Evolutionary conservation across 805 yeast genomes (phyloP).

Genomic region (Dipodascus albidus): DNA sequence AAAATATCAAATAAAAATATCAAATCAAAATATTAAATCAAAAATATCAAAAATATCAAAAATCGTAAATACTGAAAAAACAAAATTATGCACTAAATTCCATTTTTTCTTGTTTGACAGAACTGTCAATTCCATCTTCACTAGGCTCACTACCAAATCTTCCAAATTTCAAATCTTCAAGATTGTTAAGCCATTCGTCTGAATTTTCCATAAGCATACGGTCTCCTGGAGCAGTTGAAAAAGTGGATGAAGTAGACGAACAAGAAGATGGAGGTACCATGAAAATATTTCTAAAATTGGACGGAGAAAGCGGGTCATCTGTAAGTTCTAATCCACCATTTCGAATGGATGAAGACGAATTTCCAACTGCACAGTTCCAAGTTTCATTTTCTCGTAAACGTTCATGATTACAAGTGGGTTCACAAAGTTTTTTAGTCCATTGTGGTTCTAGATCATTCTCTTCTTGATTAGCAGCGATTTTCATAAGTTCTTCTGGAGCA

Average conservation of each 20-base stretch:
- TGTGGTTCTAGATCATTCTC: not conserved
- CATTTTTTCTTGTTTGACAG: not conserved
- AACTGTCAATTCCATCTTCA: not conserved
- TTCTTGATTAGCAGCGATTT: not conserved
- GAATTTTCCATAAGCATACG: slow-evolving; percentile 1
- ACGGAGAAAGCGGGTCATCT: not conserved
- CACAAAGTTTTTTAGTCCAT: not conserved
- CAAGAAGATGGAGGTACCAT: not conserved
- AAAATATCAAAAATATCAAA: not conserved
- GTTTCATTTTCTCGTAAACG: not conserved
- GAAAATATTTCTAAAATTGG: not conserved
- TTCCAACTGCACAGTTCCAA: not conserved
- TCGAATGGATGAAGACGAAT: not conserved
- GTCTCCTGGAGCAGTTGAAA: not conserved
- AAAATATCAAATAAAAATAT: no score
- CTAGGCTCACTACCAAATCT: not conserved
- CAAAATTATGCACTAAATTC: no score
- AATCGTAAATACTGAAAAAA: not conserved
- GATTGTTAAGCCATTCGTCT: not conserved
- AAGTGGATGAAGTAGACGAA: not conserved
- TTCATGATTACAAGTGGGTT: not conserved
- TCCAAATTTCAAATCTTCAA: not conserved
- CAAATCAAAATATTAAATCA: no score
- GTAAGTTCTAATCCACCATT: not conserved
- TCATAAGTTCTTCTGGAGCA: slow-evolving; percentile 1